Base-by-base conservation (phyloP, 2,329 filamentous ascomycete species). In the Trichoderma cornu-damae region DNA sequence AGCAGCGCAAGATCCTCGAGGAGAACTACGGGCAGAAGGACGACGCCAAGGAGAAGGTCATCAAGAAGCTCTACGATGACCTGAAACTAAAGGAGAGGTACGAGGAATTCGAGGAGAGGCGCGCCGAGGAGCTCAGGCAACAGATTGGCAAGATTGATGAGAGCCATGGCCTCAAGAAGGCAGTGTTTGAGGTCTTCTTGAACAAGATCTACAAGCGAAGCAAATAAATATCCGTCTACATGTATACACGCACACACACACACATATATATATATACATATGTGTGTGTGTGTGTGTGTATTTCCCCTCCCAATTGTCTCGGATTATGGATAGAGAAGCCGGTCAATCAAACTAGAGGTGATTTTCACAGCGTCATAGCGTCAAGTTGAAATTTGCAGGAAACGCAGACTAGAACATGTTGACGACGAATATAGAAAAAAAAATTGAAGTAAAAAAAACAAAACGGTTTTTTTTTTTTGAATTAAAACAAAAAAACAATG, bases 171-270 rank as follows among this genome's bases (percentile, higher is more conserved):
- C 76, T 99, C 68, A 96, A 95, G 82, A 94, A 90, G 82, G 82
- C 80, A 59, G 83, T 97, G 38, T 96, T 97, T 65, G 88, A 96
- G 67, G 82, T 83, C 43, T 99, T 97, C 81, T 79, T 99, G 63
- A 79, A 80, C 73, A 99, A 99, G 83, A 97, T 99, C 70, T 97
- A 97, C 83, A 96, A 96, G 85, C 83, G 94, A 70, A 94, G 84
- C 82, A 97, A 96, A 77, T 97, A 89, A 73, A 32, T 9, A 24
- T n/a, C n/a, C n/a, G n/a, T n/a, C n/a, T n/a, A n/a, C n/a, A n/a
- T n/a, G n/a, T n/a, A n/a, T n/a, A n/a, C n/a, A n/a, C n/a, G n/a
- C n/a, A n/a, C n/a, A n/a, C n/a, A n/a, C n/a, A n/a, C n/a, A n/a
- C n/a, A n/a, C n/a, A n/a, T n/a, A n/a, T n/a, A n/a, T n/a, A n/a